Evolutionary conservation across 345 rosid genomes (phyloP).

Genomic region (Tarenaya hassleriana): DNA sequence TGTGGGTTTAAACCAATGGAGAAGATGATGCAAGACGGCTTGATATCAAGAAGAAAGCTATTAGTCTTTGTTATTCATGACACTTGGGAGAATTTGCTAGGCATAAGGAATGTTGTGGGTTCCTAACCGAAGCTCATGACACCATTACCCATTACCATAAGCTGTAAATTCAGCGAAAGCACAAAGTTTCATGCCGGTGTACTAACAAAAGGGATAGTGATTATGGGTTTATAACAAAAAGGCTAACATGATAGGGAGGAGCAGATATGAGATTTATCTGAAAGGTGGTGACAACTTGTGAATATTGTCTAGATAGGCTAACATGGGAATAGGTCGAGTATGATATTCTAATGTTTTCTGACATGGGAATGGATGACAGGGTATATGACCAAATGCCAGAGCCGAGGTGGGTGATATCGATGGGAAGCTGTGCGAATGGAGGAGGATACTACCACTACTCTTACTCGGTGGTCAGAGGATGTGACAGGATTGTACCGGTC

Average conservation of each 20-base stretch:
- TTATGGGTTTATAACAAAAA: too few relatives aligned
- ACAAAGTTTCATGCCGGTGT: background rate
- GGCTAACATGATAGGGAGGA: too few relatives aligned
- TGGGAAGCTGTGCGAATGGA: constrained; percentile 99
- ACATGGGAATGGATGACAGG: too few relatives aligned
- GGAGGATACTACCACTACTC: constrained; percentile 99
- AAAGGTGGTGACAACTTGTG: background rate
- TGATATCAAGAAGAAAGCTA: too few relatives aligned
- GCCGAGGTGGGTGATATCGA: constrained; percentile 96
- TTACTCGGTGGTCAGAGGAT: constrained; percentile 92
- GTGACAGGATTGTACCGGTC: constrained; percentile 95
- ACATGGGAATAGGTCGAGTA: background rate
- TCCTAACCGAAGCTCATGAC: background rate
- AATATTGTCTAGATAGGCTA: constrained; percentile 3
- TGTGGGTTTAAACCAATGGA: background rate
- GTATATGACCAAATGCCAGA: constrained; percentile 99
- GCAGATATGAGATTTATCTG: background rate
- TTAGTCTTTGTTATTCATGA: too few relatives aligned
- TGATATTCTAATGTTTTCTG: constrained; percentile 10
- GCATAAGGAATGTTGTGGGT: background rate
- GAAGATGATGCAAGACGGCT: too few relatives aligned
- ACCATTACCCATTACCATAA: too few relatives aligned
- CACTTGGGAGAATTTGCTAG: too few relatives aligned
- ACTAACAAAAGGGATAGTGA: constrained; percentile 1
- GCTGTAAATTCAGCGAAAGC: background rate